Evolutionary conservation across 2,329 filamentous ascomycete genomes (phyloP).

Genomic region (Monosporascus sp.): DNA sequence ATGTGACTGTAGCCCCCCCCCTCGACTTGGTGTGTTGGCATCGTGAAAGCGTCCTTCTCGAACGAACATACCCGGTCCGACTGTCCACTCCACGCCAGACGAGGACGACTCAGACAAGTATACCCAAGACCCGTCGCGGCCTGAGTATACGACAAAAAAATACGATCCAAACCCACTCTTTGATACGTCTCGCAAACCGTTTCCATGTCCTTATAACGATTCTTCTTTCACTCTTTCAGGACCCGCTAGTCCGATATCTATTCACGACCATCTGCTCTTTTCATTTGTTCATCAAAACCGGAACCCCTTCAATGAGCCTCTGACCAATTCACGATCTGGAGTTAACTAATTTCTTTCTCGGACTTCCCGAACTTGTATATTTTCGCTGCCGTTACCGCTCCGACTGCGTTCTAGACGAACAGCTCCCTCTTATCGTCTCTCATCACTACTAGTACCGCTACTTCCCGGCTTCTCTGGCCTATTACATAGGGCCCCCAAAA

Average conservation of each 20-base stretch:
- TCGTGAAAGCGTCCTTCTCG: not conserved
- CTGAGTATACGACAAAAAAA: constrained; percentile 9
- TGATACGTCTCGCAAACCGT: constrained; percentile 22
- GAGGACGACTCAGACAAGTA: constrained; percentile 1
- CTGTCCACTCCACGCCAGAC: not conserved
- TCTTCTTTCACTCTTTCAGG: constrained; percentile 29
- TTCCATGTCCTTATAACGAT: constrained; percentile 41
- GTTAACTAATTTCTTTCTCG: constrained; percentile 29
- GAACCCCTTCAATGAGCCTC: constrained; percentile 41
- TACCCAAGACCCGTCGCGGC: constrained; percentile 6
- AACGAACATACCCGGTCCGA: not conserved
- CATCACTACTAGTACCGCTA: constrained; percentile 4
- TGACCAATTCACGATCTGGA: constrained; percentile 39
- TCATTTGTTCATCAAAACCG: constrained; percentile 31
- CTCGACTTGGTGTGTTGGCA: constrained; percentile 1
- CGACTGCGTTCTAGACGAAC: not conserved
- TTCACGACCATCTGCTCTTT: constrained; percentile 27
- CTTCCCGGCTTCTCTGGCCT: constrained; percentile 8
- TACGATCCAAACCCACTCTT: constrained; percentile 22
- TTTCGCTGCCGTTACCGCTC: constrained; percentile 12
- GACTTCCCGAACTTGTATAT: constrained; percentile 26
- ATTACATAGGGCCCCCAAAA: constrained; percentile 25
- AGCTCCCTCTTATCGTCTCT: not conserved
- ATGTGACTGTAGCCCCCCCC: not conserved
- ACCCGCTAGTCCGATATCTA: constrained; percentile 18